Evolutionary conservation across 352 stramenopile genomes (phyloP).

Genomic region (Phytophthora sansomeana): DNA sequence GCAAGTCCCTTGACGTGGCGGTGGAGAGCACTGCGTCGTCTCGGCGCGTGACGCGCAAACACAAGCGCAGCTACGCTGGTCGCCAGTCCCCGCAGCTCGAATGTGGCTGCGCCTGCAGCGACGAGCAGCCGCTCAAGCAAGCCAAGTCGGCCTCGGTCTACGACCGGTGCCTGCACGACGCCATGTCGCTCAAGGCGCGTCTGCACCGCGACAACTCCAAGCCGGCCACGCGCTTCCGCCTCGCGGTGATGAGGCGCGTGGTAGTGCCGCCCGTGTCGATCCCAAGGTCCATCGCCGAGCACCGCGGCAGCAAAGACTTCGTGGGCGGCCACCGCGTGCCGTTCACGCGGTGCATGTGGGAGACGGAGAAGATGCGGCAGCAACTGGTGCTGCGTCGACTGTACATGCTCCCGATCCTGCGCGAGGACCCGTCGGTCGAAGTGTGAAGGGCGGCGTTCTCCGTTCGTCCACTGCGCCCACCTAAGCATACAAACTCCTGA

Average conservation of each 20-base stretch:
- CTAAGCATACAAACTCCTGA: no score
- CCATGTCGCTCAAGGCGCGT: slow-evolving; percentile 40
- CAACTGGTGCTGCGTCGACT: slow-evolving; percentile 39
- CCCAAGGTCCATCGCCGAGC: slow-evolving; percentile 54
- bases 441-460: slow-evolving; percentile 5
- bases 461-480: no score
- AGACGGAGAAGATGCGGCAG: slow-evolving; percentile 64
- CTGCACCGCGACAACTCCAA: slow-evolving; percentile 30
- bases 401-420: slow-evolving; percentile 34
- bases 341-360: slow-evolving; percentile 73
- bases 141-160: slow-evolving; percentile 26
- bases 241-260: slow-evolving; percentile 68
- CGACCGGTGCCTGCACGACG: slow-evolving; percentile 34
- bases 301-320: slow-evolving; percentile 45
- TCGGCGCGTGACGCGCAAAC: slow-evolving; percentile 35
- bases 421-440: slow-evolving; percentile 24
- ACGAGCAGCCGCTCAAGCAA: slow-evolving; percentile 17
- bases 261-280: slow-evolving; percentile 64
- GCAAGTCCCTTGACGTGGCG: slow-evolving; percentile 23
- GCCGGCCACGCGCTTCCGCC: slow-evolving; percentile 54
- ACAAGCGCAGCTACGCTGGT: slow-evolving; percentile 32
- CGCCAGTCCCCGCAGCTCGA: slow-evolving; percentile 24
- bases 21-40: slow-evolving; percentile 29
- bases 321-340: slow-evolving; percentile 69
- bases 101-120: slow-evolving; percentile 13